A percentile compares a stretch with the other conserved stretches of the same genome.
These are phyloP conservation scores for Eremomyces bilateralis DNA, from an alignment of 495 filamentous ascomycete species.

Conservation along the genomic window DNA sequence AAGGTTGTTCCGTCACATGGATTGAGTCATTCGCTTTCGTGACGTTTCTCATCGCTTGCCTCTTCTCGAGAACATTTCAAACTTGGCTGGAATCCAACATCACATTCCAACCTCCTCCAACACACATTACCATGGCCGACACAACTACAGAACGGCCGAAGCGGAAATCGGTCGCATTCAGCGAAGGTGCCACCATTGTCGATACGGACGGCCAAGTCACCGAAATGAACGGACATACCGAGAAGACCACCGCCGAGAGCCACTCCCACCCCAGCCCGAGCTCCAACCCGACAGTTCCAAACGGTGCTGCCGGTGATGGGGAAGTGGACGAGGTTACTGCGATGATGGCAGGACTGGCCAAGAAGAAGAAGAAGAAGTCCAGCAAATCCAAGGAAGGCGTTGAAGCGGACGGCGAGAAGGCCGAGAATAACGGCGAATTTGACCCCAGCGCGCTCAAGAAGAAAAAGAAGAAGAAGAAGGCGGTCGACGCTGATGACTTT, in stretches of 20 bases:
- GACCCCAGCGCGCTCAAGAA: constrained; percentile 70
- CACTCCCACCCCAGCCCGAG: constrained; percentile 19
- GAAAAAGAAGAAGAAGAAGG: constrained; percentile 87
- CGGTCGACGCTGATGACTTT: constrained; percentile 49
- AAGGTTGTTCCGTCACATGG: too few relatives aligned
- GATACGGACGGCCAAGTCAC: constrained; percentile 67
- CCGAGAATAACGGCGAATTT: constrained; percentile 42
- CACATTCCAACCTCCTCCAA: too few relatives aligned
- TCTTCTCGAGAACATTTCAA: too few relatives aligned
- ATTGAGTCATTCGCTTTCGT: too few relatives aligned
- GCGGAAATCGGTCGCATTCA: constrained; percentile 84
- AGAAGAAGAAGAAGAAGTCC: constrained; percentile 67
- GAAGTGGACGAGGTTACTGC: constrained; percentile 50
- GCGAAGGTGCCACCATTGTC: constrained; percentile 60
- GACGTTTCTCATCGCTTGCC: too few relatives aligned
- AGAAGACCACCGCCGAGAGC: constrained; percentile 46
- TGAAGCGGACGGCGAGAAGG: constrained; percentile 30
- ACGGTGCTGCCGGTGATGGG: constrained; percentile 27
- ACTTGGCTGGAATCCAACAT: too few relatives aligned
- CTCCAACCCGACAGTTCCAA: constrained; percentile 1
- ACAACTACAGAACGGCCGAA: constrained; percentile 39
- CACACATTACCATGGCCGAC: too few relatives aligned
- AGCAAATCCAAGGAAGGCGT: constrained; percentile 42
- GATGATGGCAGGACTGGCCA: constrained; percentile 65
- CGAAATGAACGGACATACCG: constrained; percentile 36